These are phyloP conservation scores for Monosporascus sp. DNA, from an alignment of 2,329 filamentous ascomycete genomes.

Conservation along the genomic window DNA sequence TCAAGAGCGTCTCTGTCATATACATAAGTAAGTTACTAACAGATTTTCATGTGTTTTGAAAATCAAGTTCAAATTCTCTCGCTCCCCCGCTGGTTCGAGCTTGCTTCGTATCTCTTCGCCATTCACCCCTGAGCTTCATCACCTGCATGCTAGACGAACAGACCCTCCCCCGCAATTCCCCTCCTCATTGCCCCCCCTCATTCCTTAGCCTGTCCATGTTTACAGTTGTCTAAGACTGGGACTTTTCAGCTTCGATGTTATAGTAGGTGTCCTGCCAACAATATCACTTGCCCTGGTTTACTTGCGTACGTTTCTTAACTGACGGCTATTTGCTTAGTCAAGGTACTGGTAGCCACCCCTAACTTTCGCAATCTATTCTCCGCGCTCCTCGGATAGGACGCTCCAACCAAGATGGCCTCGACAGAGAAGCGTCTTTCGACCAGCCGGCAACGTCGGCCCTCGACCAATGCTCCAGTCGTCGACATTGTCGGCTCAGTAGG, in stretches of 20 bases:
- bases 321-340: not conserved
- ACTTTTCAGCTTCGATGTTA: not conserved
- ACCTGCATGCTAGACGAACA: too few relatives aligned
- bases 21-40: too few relatives aligned
- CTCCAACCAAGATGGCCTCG: conserved; percentile 23
- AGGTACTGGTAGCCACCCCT: not conserved
- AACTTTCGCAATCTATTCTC: conserved; percentile 1
- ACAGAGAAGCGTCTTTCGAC: conserved; percentile 37
- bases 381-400: not conserved
- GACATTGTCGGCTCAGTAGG: conserved; percentile 82
- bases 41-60: too few relatives aligned
- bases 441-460: conserved; percentile 70
- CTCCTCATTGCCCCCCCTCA: too few relatives aligned
- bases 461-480: conserved; percentile 71
- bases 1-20: too few relatives aligned
- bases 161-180: too few relatives aligned
- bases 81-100: too few relatives aligned
- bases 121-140: too few relatives aligned
- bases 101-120: too few relatives aligned
- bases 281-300: not conserved
- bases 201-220: too few relatives aligned
- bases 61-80: too few relatives aligned
- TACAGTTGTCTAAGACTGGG: too few relatives aligned
- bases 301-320: not conserved
- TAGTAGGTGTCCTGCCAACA: conserved; percentile 1